phyloP scores from a whole-genome alignment of 306 rosid genomes.

The Cercis canadensis region DNA sequence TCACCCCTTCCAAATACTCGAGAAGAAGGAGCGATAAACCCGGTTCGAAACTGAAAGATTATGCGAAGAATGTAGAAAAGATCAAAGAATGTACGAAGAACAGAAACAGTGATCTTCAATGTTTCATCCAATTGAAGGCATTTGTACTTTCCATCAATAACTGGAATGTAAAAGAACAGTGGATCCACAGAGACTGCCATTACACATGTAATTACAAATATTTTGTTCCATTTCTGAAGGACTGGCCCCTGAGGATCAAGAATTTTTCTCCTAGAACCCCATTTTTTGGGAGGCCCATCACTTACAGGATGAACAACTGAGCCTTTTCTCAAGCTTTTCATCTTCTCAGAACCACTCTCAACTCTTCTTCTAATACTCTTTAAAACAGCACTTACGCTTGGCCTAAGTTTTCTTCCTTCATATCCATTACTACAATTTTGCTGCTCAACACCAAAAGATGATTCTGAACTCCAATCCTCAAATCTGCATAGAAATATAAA shows the following conservation, averaged over 20 bases:
- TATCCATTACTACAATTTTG: slow-evolving; percentile 39
- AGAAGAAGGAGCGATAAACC: slow-evolving; percentile 86
- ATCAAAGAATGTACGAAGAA: slow-evolving; percentile 83
- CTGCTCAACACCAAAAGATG: slow-evolving; percentile 47
- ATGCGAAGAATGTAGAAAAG: slow-evolving; percentile 73
- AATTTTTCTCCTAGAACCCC: slow-evolving; percentile 43
- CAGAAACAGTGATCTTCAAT: slow-evolving; percentile 58
- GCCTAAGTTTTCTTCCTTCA: slow-evolving; percentile 42
- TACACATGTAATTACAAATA: slow-evolving; percentile 75
- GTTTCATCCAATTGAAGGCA: slow-evolving; percentile 51
- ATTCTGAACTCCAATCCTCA: slow-evolving; percentile 62
- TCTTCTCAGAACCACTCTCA: slow-evolving; percentile 33
- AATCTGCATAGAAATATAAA: slow-evolving; percentile 51
- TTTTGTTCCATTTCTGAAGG: slow-evolving; percentile 89
- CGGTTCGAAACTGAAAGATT: slow-evolving; percentile 79
- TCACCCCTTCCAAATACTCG: slow-evolving; percentile 91
- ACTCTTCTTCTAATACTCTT: slow-evolving; percentile 43
- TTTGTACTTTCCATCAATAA: slow-evolving; percentile 22
- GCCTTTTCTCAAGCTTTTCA: slow-evolving; percentile 37
- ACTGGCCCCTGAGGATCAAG: slow-evolving; percentile 79
- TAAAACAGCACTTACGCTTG: slow-evolving; percentile 39
- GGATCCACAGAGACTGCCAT: slow-evolving; percentile 85
- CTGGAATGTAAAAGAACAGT: slow-evolving; percentile 74
- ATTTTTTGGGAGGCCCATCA: slow-evolving; percentile 39
- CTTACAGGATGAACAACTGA: slow-evolving; percentile 33